A percentile compares a stretch with the other conserved stretches of the same genome.
These are phyloP conservation scores for Candida ipomoeae DNA, from an alignment of 805 yeast species.

Conservation along the genomic window DNA sequence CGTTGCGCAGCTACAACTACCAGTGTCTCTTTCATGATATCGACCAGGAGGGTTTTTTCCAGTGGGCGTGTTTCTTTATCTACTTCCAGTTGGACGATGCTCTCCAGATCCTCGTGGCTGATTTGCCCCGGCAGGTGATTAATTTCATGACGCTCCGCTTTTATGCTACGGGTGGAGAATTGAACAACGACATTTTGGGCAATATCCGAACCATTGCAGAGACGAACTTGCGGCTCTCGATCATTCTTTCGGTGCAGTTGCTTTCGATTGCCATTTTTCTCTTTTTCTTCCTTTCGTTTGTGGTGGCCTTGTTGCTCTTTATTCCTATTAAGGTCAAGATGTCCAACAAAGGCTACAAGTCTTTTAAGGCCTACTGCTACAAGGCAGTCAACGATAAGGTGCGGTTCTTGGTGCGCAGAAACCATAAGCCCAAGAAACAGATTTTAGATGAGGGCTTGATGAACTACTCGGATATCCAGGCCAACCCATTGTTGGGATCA, in stretches of 20 bases:
- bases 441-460: conserved; percentile 29
- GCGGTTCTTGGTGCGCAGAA: conserved; percentile 44
- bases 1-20: conserved; percentile 53
- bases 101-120: conserved; percentile 62
- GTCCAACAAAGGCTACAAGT: conserved; percentile 33
- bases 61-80: conserved; percentile 62
- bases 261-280: conserved; percentile 73
- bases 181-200: conserved; percentile 38
- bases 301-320: conserved; percentile 49
- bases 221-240: conserved; percentile 58
- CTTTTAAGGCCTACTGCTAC: conserved; percentile 61
- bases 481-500: conserved; percentile 26
- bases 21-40: conserved; percentile 72
- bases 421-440: conserved; percentile 35
- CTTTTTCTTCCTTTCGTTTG: conserved; percentile 54
- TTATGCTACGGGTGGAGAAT: conserved; percentile 47
- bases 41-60: conserved; percentile 57
- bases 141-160: conserved; percentile 65
- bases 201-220: conserved; percentile 57
- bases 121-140: conserved; percentile 82
- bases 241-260: conserved; percentile 72
- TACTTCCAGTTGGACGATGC: conserved; percentile 65
- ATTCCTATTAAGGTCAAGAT: conserved; percentile 49
- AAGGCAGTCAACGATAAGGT: conserved; percentile 54
- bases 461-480: conserved; percentile 21